Base-by-base conservation (phyloP, 306 rosid species). In the Rosa lucieae region DNA sequence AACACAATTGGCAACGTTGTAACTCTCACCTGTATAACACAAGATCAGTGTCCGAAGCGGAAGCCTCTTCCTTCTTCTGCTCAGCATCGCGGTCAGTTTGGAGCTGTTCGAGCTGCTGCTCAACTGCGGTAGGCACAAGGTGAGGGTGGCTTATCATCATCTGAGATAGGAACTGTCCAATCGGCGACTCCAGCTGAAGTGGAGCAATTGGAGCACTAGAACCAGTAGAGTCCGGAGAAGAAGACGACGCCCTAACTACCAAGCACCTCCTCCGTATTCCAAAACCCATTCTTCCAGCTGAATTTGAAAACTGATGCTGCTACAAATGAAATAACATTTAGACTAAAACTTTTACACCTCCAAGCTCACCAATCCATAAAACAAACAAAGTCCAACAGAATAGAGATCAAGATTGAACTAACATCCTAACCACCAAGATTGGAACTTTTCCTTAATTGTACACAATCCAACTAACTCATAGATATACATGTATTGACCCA, bases 121-220 rank as follows among this genome's bases (percentile, higher is more conserved):
- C 99, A 29, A 91, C 92, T 5, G 98, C 98, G 75, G 97, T 97
- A 72, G 98, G 99, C 49, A 96, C 85, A 37, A 96, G 99, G 79
- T 96, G 99, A 0, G 98, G 99, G 85, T 96, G 99, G 82, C 90
- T 85, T 32, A 77, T 68, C 86, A 96, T 80, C 62, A 93, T 93
- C 85, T 93, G 89, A 77, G 97, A 86, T 73, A 96, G 86, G 77
- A 96, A 91, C 90, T 87, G 98, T 7, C 99, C 99, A 20, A 93
- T 72, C 14, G 99, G 98, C 53, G 99, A 96, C 79, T 93, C 98
- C 77, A 96, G 79, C 89, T 79, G 88, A 83, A 96, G 90, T 2
- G 99, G 99, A 72, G 97, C 99, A 73, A 96, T 85, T 48, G 87
- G 89, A 35, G 83, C 66, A 67, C 37, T 69, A 14, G 89, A 82